Conservation (phyloP, 2,329 filamentous ascomycete species). For the Hymenoscyphus linearis region DNA sequence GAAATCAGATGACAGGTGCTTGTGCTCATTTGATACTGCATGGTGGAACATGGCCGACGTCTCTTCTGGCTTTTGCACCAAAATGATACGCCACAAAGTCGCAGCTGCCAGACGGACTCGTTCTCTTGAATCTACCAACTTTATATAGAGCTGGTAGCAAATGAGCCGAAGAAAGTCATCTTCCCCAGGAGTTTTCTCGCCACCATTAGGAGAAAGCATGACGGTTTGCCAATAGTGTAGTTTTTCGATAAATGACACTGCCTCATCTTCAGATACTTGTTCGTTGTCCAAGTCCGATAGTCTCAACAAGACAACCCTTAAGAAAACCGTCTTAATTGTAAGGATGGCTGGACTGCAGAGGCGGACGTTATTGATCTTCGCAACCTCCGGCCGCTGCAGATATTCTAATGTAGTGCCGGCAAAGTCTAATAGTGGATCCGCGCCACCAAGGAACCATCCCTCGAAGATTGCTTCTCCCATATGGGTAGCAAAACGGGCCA, state of each 20-base stretch:
- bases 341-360: slow-evolving; percentile 80
- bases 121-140: slow-evolving; percentile 66
- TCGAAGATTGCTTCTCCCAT: slow-evolving; percentile 89
- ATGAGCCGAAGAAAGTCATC: slow-evolving; percentile 66
- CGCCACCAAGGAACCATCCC: slow-evolving; percentile 91
- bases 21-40: slow-evolving; percentile 64
- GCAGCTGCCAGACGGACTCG: slow-evolving; percentile 70
- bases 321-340: slow-evolving; percentile 69
- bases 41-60: slow-evolving; percentile 68
- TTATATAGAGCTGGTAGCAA: slow-evolving; percentile 89
- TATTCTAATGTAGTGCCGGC: slow-evolving; percentile 81
- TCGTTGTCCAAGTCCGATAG: slow-evolving; percentile 77
- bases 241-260: slow-evolving; percentile 70
- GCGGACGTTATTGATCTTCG: slow-evolving; percentile 78
- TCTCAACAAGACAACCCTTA: slow-evolving; percentile 72
- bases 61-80: slow-evolving; percentile 89
- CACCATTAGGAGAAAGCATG: slow-evolving; percentile 70
- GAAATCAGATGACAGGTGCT: slow-evolving; percentile 69
- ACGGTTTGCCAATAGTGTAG: slow-evolving; percentile 96
- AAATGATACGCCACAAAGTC: slow-evolving; percentile 82
- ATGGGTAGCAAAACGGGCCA: slow-evolving; percentile 74
- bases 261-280: slow-evolving; percentile 53
- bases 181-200: slow-evolving; percentile 41
- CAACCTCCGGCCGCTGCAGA: slow-evolving; percentile 77
- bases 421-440: slow-evolving; percentile 78